A percentile compares a stretch with the other conserved stretches of the same genome.
Conservation (phyloP, 768 basidiomycete genomes). For the Auriscalpium vulgare region DNA sequence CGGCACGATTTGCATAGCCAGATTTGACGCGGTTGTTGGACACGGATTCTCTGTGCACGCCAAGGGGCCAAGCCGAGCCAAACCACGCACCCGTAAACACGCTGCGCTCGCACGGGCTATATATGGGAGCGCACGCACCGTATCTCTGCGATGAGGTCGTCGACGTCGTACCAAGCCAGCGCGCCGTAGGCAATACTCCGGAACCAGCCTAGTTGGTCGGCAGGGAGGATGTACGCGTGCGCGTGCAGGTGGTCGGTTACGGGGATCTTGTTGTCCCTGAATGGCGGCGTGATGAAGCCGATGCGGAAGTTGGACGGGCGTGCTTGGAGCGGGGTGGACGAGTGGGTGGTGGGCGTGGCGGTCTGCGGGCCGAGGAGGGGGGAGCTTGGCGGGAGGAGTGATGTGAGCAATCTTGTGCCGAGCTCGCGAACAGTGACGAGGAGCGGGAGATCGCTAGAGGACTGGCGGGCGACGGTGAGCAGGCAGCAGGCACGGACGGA, state of each 20-base stretch:
- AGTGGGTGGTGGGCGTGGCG: conserved; percentile 3
- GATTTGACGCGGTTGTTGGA: conserved; percentile 83
- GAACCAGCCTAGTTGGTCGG: conserved; percentile 69
- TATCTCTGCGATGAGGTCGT: conserved; percentile 77
- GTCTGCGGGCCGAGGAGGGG: conserved; percentile 10
- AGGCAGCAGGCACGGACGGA: background rate
- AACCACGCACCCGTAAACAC: background rate
- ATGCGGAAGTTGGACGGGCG: conserved; percentile 40
- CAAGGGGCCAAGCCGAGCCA: background rate
- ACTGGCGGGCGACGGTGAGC: conserved; percentile 32
- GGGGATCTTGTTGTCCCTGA: conserved; percentile 71
- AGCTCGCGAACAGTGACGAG: conserved; percentile 55
- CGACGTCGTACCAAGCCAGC: conserved; percentile 67
- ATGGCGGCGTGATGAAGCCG: conserved; percentile 74
- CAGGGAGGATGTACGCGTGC: conserved; percentile 61
- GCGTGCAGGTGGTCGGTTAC: conserved; percentile 74
- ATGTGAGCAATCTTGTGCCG: conserved; percentile 46
- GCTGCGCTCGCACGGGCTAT: background rate
- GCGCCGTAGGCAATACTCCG: conserved; percentile 57
- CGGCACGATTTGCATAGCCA: conserved; percentile 46
- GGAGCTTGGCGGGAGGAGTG: conserved; percentile 27
- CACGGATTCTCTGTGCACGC: conserved; percentile 54
- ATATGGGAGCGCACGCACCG: conserved; percentile 37
- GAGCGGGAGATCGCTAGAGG: conserved; percentile 67
- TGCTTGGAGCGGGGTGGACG: conserved; percentile 20